Conservation (phyloP, 106 monocot genomes). For the Acorus calamus region DNA sequence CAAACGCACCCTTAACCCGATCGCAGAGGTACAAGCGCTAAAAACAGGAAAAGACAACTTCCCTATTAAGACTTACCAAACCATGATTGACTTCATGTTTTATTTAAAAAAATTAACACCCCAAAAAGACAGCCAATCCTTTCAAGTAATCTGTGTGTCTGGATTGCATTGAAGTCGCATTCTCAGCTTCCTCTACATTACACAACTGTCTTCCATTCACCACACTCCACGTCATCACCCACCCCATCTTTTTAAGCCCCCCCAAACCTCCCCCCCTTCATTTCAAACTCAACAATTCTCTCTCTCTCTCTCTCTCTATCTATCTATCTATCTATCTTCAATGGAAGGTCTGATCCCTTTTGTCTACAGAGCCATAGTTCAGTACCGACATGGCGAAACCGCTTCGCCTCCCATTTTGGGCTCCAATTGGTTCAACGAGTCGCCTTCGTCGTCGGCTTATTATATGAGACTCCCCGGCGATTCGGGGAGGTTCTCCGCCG, state of each 20-base stretch:
- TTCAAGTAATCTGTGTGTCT: no score
- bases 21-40: no score
- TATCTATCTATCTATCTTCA: no score
- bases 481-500: background rate
- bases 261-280: no score
- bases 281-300: background rate
- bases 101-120: no score
- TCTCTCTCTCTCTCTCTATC: background rate
- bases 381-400: background rate
- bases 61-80: no score
- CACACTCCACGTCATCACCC: background rate
- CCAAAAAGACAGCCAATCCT: no score
- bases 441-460: conserved; percentile 1
- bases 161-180: background rate
- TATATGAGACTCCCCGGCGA: conserved; percentile 5
- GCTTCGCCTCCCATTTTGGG: background rate
- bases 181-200: background rate
- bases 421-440: conserved; percentile 2
- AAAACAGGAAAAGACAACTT: no score
- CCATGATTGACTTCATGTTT: no score
- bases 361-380: conserved; percentile 7
- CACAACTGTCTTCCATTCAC: conserved; percentile 1
- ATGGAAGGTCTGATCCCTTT: conserved; percentile 10
- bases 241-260: conserved; percentile 5
- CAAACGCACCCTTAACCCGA: no score